Evolutionary conservation across 116 monocot species (phyloP).

Genomic region (Phalaenopsis hybrid): DNA sequence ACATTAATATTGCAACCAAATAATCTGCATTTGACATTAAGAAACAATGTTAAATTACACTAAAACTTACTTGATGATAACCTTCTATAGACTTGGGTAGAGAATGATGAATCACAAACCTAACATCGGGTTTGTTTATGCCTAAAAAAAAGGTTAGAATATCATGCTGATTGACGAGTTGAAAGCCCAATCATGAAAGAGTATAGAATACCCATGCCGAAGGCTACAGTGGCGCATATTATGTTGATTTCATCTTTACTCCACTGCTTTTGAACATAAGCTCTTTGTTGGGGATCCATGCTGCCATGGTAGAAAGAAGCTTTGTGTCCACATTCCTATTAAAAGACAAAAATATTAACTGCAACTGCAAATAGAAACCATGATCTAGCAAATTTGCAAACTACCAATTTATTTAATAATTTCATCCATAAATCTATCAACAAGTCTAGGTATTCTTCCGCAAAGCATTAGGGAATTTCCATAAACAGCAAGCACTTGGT

Average conservation of each 20-base stretch:
- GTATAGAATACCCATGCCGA: slow-evolving; percentile 86
- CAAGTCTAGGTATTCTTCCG: not conserved
- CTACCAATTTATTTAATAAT: not conserved
- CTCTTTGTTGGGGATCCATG: slow-evolving; percentile 81
- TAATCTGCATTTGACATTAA: not conserved
- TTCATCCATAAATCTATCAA: not conserved
- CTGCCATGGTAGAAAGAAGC: slow-evolving; percentile 92
- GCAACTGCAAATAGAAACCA: not conserved
- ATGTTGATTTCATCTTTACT: slow-evolving; percentile 93
- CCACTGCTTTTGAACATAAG: slow-evolving; percentile 84
- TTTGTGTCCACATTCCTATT: slow-evolving; percentile 85
- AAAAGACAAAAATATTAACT: not conserved
- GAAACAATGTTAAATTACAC: not conserved
- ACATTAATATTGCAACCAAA: not conserved
- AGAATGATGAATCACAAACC: slow-evolving; percentile 98
- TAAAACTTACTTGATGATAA: slow-evolving; percentile 71
- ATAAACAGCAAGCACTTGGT: not conserved
- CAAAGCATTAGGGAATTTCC: not conserved
- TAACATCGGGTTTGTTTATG: slow-evolving; percentile 99
- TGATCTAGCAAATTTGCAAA: not conserved
- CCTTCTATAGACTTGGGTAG: slow-evolving; percentile 99
- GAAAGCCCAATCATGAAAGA: not conserved
- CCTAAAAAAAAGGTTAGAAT: slow-evolving; percentile 44
- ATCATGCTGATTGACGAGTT: slow-evolving; percentile 10
- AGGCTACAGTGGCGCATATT: slow-evolving; percentile 98